These are phyloP conservation scores for Pedinophyceae sp. DNA, from an alignment of 139 green algal genomes.

Conservation along the genomic window DNA sequence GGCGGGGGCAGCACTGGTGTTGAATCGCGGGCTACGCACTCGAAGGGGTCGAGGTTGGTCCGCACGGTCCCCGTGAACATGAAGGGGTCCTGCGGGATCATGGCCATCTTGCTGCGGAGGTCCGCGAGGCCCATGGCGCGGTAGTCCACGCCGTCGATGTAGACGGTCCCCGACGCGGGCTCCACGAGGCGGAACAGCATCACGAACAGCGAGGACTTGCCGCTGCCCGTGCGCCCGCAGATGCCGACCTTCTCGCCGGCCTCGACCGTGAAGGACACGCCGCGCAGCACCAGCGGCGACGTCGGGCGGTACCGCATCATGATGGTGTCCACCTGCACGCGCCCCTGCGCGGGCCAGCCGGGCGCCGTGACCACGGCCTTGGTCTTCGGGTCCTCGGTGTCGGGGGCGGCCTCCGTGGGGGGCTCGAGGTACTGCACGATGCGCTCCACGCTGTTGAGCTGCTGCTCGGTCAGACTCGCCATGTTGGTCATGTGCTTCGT, in stretches of 20 bases:
- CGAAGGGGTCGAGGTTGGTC: slow-evolving; percentile 83
- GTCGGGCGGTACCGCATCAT: slow-evolving; percentile 70
- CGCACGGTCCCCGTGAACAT: slow-evolving; percentile 78
- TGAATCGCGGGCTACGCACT: too few species aligned
- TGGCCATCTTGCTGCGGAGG: slow-evolving; percentile 48
- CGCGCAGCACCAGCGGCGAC: slow-evolving; percentile 65
- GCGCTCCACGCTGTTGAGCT: slow-evolving; percentile 89
- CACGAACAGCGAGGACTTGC: slow-evolving; percentile 71
- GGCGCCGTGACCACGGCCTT: neutral
- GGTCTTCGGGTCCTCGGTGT: neutral
- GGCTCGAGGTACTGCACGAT: slow-evolving; percentile 47
- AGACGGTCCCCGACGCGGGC: slow-evolving; percentile 2
- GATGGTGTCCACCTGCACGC: slow-evolving; percentile 39
- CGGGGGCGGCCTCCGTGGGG: slow-evolving; percentile 16
- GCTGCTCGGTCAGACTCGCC: slow-evolving; percentile 59
- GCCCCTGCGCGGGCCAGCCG: slow-evolving; percentile 41
- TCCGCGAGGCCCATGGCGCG: slow-evolving; percentile 46
- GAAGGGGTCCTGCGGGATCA: slow-evolving; percentile 78
- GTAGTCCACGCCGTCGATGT: slow-evolving; percentile 60
- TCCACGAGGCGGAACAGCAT: slow-evolving; percentile 48
- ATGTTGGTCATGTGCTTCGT: slow-evolving; percentile 66
- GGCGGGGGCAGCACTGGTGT: too few species aligned
- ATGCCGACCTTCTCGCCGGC: slow-evolving; percentile 49
- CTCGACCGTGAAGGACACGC: slow-evolving; percentile 46
- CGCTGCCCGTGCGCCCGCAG: slow-evolving; percentile 68